These are phyloP conservation scores for Salvia sclarea DNA, from an alignment of 305 asterid species.

Conservation along the genomic window DNA sequence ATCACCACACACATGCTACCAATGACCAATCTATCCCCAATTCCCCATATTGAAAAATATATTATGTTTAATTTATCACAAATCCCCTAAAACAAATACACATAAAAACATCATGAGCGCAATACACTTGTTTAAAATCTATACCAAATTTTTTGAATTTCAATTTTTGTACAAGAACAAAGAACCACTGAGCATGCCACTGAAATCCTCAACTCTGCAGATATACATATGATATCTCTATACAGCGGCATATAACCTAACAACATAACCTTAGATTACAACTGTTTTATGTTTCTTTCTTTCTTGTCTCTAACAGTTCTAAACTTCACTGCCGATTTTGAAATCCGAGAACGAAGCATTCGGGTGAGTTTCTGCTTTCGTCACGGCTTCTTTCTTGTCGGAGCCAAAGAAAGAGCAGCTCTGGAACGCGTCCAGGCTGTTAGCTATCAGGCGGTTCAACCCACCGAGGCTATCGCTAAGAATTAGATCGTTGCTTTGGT, in stretches of 20 bases:
- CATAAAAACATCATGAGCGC: conserved; percentile 23
- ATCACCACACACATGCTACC: no score
- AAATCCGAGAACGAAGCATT: conserved; percentile 49
- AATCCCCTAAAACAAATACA: neutral
- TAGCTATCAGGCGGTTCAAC: conserved; percentile 78
- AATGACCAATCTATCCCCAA: no score
- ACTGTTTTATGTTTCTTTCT: neutral
- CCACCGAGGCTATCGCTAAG: conserved; percentile 92
- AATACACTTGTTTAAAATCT: conserved; percentile 30
- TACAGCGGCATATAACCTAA: conserved; percentile 28
- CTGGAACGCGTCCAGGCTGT: conserved; percentile 92
- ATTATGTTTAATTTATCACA: no score
- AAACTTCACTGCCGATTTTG: conserved; percentile 60
- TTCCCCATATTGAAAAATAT: no score
- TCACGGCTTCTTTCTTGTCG: conserved; percentile 69
- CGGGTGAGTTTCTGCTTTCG: conserved; percentile 59
- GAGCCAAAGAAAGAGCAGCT: conserved; percentile 80
- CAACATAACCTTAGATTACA: conserved; percentile 38
- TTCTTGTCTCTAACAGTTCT: conserved; percentile 18
- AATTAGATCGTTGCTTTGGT: conserved; percentile 73
- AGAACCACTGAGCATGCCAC: conserved; percentile 20
- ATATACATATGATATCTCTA: conserved; percentile 6
- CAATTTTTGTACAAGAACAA: conserved; percentile 35
- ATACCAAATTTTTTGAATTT: conserved; percentile 22
- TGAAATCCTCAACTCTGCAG: conserved; percentile 18